Base-by-base conservation (phyloP, 345 rosid genomes). In the Orychophragmus violaceus region DNA sequence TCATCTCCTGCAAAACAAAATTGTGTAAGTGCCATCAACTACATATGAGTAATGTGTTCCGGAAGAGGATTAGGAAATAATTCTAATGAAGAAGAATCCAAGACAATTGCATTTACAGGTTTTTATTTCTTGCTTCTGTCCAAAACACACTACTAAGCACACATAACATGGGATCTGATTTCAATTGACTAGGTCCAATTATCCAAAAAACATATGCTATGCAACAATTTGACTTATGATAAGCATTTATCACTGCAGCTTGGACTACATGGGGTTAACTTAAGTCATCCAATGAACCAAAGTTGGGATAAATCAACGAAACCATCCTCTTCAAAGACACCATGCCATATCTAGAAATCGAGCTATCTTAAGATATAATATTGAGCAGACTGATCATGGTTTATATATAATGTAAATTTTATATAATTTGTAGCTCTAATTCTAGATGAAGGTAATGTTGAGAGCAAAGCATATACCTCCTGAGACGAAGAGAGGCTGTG, bases 401-500 rank as follows among this genome's bases (percentile, higher is more conserved):
- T 35, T 35, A 11, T 11, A 35, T 5, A 35, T 11, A 6, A n/a
- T 37, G 5, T 12, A 33, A 33, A 3, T 12, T 36, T 12, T 3
- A 0, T 25, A 37, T 3, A 11, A n/a, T 7, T 39, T 39, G 8
- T 39, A 44, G 13, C 24, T 19, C 24, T 2, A 17, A 17, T 16
- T 8, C 5, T 17, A 48, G 4, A 11, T 23, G 16, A 22, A 24
- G 9, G 29, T 12, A 49, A 50, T 13, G 55, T 5, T 6, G 8
- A 51, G 30, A 13, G 13, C 2, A 5, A 29, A 29, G 24, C 9
- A 29, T 28, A 6, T 59, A 88, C 97, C 97, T 82, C 97, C 97
- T 0, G 97, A 91, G 30, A 91, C 97, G 52, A 91, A 88, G 9
- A 91, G 70, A 8, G 97, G 97, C 80, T 91, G 97, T 25, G 97